Conservation (phyloP, 768 basidiomycete genomes). For the Agaricus sinodeliciosus region DNA sequence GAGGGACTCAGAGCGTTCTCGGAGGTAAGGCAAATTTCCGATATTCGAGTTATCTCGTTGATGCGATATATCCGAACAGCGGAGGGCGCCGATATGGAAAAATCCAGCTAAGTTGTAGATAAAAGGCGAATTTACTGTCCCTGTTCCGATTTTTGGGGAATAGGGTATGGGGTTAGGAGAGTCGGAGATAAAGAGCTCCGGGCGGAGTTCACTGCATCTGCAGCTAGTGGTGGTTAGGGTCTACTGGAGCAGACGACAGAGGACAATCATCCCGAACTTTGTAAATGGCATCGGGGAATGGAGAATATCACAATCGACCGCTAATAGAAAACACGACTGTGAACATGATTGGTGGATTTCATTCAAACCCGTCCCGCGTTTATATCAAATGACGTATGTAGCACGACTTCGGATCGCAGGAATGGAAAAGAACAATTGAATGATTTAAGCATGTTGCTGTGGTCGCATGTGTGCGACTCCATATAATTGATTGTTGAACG, state of each 20-base stretch:
- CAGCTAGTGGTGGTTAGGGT: too few species aligned
- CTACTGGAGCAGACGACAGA: too few species aligned
- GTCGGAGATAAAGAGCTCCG: neutral
- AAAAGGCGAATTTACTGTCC: neutral
- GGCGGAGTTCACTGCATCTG: neutral
- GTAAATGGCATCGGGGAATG: neutral
- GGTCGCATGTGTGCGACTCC: neutral
- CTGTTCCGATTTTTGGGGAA: constrained; percentile 2
- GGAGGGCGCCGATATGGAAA: constrained; percentile 12
- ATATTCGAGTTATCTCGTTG: constrained; percentile 1
- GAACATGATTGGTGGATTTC: constrained; percentile 1
- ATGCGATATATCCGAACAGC: constrained; percentile 5
- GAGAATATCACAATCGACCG: neutral
- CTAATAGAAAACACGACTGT: neutral
- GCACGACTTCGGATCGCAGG: neutral
- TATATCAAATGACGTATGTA: constrained; percentile 6
- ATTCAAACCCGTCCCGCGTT: neutral
- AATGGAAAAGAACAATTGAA: constrained; percentile 10
- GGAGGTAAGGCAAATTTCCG: constrained; percentile 37
- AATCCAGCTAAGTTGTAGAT: constrained; percentile 14
- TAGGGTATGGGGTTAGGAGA: neutral
- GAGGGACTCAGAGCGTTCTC: constrained; percentile 67
- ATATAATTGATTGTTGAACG: neutral
- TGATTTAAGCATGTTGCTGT: neutral
- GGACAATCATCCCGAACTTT: too few species aligned